A percentile compares a stretch with the other conserved stretches of the same genome.
These are phyloP conservation scores for Eucalyptus cloeziana DNA, from an alignment of 345 rosid species.

Conservation along the genomic window DNA sequence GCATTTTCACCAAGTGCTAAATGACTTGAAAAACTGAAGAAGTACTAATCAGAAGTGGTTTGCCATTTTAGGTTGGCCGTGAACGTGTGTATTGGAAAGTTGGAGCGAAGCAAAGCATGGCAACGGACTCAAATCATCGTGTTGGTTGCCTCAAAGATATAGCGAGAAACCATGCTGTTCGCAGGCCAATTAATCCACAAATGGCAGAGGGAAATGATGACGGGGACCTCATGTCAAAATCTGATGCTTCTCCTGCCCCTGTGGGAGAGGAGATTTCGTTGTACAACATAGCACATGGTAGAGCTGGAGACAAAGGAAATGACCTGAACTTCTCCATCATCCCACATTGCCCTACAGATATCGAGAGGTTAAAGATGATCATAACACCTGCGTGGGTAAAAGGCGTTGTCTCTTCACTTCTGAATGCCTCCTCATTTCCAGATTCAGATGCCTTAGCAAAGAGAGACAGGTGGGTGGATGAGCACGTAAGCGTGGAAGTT, in stretches of 20 bases:
- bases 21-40: neutral
- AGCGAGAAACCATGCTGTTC: neutral
- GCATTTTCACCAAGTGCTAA: neutral
- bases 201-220: neutral
- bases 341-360: slow-evolving; percentile 52
- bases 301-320: slow-evolving; percentile 87
- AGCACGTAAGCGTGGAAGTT: slow-evolving; percentile 48
- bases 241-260: slow-evolving; percentile 33
- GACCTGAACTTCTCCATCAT: slow-evolving; percentile 76
- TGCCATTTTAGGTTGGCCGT: slow-evolving; percentile 41
- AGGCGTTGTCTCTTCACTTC: slow-evolving; percentile 42
- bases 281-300: slow-evolving; percentile 57
- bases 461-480: slow-evolving; percentile 21
- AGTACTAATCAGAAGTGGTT: neutral
- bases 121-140: neutral
- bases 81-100: slow-evolving; percentile 56
- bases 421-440: slow-evolving; percentile 27
- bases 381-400: slow-evolving; percentile 71
- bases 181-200: neutral
- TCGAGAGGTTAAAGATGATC: slow-evolving; percentile 43
- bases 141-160: neutral
- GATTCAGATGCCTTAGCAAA: slow-evolving; percentile 10
- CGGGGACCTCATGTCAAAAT: neutral
- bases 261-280: slow-evolving; percentile 47
- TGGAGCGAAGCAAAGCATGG: slow-evolving; percentile 15